phyloP scores from a whole-genome alignment of 768 basidiomycete genomes.

The Panellus pusillus region DNA sequence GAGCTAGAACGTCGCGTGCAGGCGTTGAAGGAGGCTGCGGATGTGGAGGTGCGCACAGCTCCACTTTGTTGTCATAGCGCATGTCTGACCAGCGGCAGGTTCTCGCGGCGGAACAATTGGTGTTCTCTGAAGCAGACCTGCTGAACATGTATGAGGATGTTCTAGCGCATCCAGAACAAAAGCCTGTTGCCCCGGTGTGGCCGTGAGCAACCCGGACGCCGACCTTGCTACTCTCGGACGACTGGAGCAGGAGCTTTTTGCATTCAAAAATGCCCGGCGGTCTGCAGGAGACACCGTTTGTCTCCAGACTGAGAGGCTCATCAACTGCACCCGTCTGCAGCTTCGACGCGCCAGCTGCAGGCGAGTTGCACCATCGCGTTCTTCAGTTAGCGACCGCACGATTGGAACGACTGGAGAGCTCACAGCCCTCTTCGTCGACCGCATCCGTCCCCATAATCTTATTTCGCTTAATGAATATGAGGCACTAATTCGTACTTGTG shows the following conservation, averaged over 20 bases:
- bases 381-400: constrained; percentile 36
- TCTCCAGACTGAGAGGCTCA: constrained; percentile 4
- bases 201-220: constrained; percentile 25
- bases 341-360: background rate
- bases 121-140: constrained; percentile 45
- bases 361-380: constrained; percentile 33
- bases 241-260: constrained; percentile 35
- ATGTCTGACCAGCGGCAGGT: constrained; percentile 26
- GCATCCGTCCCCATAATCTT: constrained; percentile 41
- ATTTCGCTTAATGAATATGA: constrained; percentile 55
- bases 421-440: constrained; percentile 7
- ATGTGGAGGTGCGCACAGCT: constrained; percentile 33
- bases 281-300: constrained; percentile 4
- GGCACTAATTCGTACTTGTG: constrained; percentile 52
- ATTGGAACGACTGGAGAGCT: constrained; percentile 30
- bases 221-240: constrained; percentile 36
- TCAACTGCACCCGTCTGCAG: background rate
- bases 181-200: constrained; percentile 6
- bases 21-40: constrained; percentile 36
- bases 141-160: constrained; percentile 45
- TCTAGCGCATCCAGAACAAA: constrained; percentile 32
- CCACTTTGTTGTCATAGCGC: background rate
- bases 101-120: constrained; percentile 30
- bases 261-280: constrained; percentile 3
- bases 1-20: constrained; percentile 39